Evolutionary conservation across 768 basidiomycete species (phyloP).

Genomic region (Phylloporus arenicola): DNA sequence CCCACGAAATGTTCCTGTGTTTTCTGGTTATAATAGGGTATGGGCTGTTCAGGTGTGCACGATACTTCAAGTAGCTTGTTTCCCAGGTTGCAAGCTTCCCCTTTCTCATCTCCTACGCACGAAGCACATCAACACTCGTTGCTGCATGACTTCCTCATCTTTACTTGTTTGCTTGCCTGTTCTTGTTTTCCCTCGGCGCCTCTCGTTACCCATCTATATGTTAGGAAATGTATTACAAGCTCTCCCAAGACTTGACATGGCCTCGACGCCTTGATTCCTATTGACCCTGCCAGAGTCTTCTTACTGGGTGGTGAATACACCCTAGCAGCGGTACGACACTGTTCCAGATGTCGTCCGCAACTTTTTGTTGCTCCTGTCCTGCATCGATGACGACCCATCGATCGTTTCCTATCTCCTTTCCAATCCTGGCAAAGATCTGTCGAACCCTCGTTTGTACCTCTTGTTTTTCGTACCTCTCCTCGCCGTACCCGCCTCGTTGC

Average conservation of each 20-base stretch:
- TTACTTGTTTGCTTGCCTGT: slow-evolving; percentile 5
- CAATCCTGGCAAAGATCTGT: slow-evolving; percentile 52
- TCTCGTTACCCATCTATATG: slow-evolving; percentile 22
- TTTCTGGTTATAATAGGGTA: slow-evolving; percentile 12
- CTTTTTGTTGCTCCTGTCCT: slow-evolving; percentile 42
- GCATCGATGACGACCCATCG: slow-evolving; percentile 63
- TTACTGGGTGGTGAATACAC: slow-evolving; percentile 38
- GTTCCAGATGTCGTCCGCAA: slow-evolving; percentile 53
- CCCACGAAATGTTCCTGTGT: slow-evolving; percentile 1
- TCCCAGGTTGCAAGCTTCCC: slow-evolving; percentile 9
- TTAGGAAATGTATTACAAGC: slow-evolving; percentile 25
- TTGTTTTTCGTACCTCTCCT: slow-evolving; percentile 81
- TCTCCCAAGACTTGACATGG: slow-evolving; percentile 6
- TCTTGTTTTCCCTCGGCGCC: slow-evolving; percentile 8
- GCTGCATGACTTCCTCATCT: slow-evolving; percentile 5
- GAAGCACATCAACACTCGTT: slow-evolving; percentile 9
- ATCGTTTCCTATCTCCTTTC: slow-evolving; percentile 40
- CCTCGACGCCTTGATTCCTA: background rate
- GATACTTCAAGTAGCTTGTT: slow-evolving; percentile 15
- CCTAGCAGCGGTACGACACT: slow-evolving; percentile 38
- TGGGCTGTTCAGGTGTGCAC: slow-evolving; percentile 17
- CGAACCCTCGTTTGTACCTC: slow-evolving; percentile 69
- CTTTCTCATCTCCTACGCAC: slow-evolving; percentile 6
- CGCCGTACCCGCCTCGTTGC: slow-evolving; percentile 73
- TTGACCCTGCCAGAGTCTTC: slow-evolving; percentile 43